Base-by-base conservation (phyloP, 2,329 filamentous ascomycete genomes). In the Trichoderma oligosporum region DNA sequence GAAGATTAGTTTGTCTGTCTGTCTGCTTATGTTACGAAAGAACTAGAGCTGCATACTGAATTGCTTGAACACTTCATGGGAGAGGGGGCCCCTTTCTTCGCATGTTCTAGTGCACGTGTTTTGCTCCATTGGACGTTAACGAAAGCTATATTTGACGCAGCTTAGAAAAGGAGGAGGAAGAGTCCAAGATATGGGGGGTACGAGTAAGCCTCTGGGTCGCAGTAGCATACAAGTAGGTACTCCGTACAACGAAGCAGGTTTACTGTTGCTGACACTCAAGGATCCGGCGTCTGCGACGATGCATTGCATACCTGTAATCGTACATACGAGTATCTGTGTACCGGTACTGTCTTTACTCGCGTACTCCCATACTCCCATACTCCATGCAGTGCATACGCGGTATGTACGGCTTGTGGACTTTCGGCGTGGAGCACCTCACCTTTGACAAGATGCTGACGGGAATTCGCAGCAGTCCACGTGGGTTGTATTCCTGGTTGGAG, bases 391-490 rank as follows among this genome's bases (percentile, higher is more conserved):
- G n/a, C 33, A 38, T 38, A 20, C 38, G n/a, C n/a, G n/a, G n/a
- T n/a, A n/a, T n/a, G n/a, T n/a, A n/a, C n/a, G n/a, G n/a, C n/a
- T n/a, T n/a, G n/a, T n/a, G n/a, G 27, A 11, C 27, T 31, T 6
- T 31, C 27, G 27, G n/a, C 44, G 44, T 31, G 22, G 27, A 18
- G 44, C 16, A 12, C 27, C 25, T 46, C 27, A 29, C 16, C 42
- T 46, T 31, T 25, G n/a, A n/a, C n/a, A n/a, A 46, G 27, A 4
- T 3, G 9, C 25, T 11, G 24, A 33, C 48, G 25, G 22, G 48
- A 29, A 38, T 45, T 38, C 24, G 31, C 41, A 55, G 33, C 41
- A 27, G 51, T 55, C 51, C 51, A 55, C 51, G 51, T 55, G 51
- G 51, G 47, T 27, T 39, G 47, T 55, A 11, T 38, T 29, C 22